phyloP scores from a whole-genome alignment of 306 rosid species.

The Psophocarpus tetragonolobus region DNA sequence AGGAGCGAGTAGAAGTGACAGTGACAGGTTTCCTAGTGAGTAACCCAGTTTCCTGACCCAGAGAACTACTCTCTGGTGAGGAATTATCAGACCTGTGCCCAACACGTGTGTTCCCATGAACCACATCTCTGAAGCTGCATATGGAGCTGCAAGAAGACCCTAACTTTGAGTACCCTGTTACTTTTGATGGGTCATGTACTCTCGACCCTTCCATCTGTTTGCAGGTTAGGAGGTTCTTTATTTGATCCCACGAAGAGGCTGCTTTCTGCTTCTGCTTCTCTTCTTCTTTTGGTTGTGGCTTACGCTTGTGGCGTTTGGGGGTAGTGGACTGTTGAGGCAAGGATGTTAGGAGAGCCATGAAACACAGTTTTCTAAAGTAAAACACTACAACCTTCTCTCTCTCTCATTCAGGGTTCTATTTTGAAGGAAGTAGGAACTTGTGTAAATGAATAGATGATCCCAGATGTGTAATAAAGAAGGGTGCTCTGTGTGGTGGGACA shows the following conservation, averaged over 20 bases:
- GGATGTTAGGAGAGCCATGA: constrained; percentile 68
- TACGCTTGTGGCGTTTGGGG: constrained; percentile 45
- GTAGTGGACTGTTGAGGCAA: constrained; percentile 51
- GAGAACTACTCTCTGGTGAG: constrained; percentile 85
- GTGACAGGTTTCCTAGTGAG: constrained; percentile 52
- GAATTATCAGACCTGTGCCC: constrained; percentile 86
- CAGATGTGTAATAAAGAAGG: constrained; percentile 32
- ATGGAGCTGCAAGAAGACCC: constrained; percentile 94
- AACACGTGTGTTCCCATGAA: constrained; percentile 80
- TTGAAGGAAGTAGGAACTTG: background rate
- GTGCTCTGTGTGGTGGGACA: constrained; percentile 37
- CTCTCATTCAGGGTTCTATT: background rate
- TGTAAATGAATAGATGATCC: constrained; percentile 34
- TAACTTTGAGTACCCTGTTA: constrained; percentile 55
- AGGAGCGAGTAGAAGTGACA: constrained; percentile 42
- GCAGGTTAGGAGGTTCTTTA: constrained; percentile 83
- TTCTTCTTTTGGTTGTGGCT: constrained; percentile 39
- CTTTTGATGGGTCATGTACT: constrained; percentile 77
- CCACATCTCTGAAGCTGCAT: constrained; percentile 88
- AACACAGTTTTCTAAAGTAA: background rate
- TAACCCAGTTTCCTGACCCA: constrained; percentile 74
- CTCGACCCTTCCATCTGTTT: constrained; percentile 79
- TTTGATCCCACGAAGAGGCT: constrained; percentile 84
- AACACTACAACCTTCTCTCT: background rate
- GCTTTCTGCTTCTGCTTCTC: constrained; percentile 41